Base-by-base conservation (phyloP, 495 filamentous ascomycete genomes). In the Massariosphaeria phaeospora region DNA sequence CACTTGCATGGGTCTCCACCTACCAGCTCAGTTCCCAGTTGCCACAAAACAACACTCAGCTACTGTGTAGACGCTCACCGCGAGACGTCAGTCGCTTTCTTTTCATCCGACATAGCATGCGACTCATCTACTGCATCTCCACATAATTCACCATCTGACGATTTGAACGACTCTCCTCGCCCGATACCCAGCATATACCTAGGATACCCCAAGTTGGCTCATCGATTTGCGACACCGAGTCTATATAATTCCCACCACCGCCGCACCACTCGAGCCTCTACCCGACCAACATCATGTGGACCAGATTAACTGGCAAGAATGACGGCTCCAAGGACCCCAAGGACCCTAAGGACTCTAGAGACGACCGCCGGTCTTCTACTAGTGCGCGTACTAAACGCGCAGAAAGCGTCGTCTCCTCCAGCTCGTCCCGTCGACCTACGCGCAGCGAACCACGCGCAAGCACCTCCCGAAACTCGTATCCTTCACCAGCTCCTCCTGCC, bases 361-460 rank as follows among this genome's bases (percentile, higher is more conserved):
- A 59, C 24, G 52, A 49, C 30, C 57, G 64, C 33, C 63, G 62
- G 33, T 61, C 61, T 13, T 29, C 52, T 27, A 26, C 41, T 3
- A 33, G 41, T 12, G 50, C 55, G 51, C 61, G 57, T 52, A 38
- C 51, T 12, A 53, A 47, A 44, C 60, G 66, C 57, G 45, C 66
- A 43, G 38, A 17, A 7, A 40, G 38, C 38, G 45, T 66, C 33
- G 69, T 65, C 46, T 67, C 69, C 30, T 53, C 61, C 17, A 59
- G 52, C 34, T 70, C 71, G 45, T 73, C 72, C 48, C 72, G 75
- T 59, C 79, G 73, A 59, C 71, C 77, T 34, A 68, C 76, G 69
- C 72, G 76, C 68, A 74, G 38, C 18, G 15, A 17, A 7, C 2
- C 70, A 52, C 47, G 64, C 48, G 36, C 52, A 61, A 70, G 23